A percentile compares a stretch with the other conserved stretches of the same genome.
These are phyloP conservation scores for Pestalotiopsis sp. DNA, from an alignment of 2,329 filamentous ascomycete species.

Conservation along the genomic window DNA sequence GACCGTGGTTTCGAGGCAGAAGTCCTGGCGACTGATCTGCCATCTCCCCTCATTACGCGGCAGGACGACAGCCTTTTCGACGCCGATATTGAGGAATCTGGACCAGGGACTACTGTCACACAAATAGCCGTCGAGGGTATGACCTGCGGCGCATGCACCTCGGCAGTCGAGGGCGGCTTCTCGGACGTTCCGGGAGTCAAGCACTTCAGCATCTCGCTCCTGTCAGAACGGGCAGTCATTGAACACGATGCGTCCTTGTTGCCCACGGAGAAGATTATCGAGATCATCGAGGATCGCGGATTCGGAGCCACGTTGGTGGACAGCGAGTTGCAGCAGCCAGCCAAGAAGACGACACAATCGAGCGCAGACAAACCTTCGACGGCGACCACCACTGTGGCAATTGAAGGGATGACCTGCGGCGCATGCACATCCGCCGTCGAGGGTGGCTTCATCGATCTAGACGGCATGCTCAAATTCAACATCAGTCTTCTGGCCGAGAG, in stretches of 20 bases:
- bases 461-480: slow-evolving; percentile 85
- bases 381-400: slow-evolving; percentile 79
- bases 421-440: slow-evolving; percentile 94
- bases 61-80: slow-evolving; percentile 34
- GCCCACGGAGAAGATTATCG: slow-evolving; percentile 53
- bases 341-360: slow-evolving; percentile 29
- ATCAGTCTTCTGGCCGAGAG: slow-evolving; percentile 92
- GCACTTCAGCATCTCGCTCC: slow-evolving; percentile 77
- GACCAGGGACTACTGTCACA: slow-evolving; percentile 56
- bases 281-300: slow-evolving; percentile 69
- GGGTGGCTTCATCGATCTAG: slow-evolving; percentile 72
- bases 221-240: slow-evolving; percentile 83
- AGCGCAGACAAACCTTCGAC: slow-evolving; percentile 40
- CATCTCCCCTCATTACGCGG: slow-evolving; percentile 46
- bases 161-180: slow-evolving; percentile 80
- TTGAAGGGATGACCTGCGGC: slow-evolving; percentile 97
- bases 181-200: slow-evolving; percentile 72
- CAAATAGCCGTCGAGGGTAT: slow-evolving; percentile 82
- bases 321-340: slow-evolving; percentile 52
- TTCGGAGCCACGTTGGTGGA: slow-evolving; percentile 81
- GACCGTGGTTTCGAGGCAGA: slow-evolving; percentile 90
- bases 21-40: slow-evolving; percentile 79
- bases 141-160: slow-evolving; percentile 90
- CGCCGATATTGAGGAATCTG: slow-evolving; percentile 37
- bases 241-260: slow-evolving; percentile 68